A percentile compares a stretch with the other conserved stretches of the same genome.
Evolutionary conservation across 139 green algal genomes (phyloP).

Genomic region (Closterium sp.): DNA sequence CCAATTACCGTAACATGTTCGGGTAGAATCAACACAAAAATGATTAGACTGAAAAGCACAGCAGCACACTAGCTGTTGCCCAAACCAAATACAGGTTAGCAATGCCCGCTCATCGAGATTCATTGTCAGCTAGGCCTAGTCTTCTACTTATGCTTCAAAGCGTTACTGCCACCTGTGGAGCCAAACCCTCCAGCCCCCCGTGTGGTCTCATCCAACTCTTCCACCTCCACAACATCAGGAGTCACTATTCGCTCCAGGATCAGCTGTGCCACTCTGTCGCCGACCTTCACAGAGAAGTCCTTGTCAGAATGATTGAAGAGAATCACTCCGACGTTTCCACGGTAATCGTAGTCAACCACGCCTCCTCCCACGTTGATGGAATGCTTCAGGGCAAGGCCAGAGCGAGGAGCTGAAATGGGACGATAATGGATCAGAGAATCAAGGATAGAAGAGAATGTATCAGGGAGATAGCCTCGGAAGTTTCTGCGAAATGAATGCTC

Average conservation of each 20-base stretch:
- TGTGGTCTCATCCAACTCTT: slow-evolving; percentile 84
- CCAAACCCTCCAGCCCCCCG: slow-evolving; percentile 90
- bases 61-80: not conserved
- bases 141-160: not conserved
- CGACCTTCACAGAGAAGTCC: slow-evolving; percentile 72
- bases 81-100: not conserved
- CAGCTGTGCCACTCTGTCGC: slow-evolving; percentile 72
- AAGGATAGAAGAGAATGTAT: not conserved
- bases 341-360: slow-evolving; percentile 97
- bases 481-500: too few species aligned
- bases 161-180: slow-evolving; percentile 71
- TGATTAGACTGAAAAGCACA: too few species aligned
- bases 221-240: slow-evolving; percentile 87
- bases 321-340: slow-evolving; percentile 88
- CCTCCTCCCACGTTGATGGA: slow-evolving; percentile 95
- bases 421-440: not conserved
- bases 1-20: too few species aligned
- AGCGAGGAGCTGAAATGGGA: slow-evolving; percentile 74
- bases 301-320: slow-evolving; percentile 94
- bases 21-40: too few species aligned
- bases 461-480: not conserved
- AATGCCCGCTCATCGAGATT: not conserved
- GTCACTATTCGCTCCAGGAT: slow-evolving; percentile 94
- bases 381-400: slow-evolving; percentile 91
- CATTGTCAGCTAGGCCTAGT: not conserved